These are phyloP conservation scores for Cornus controversa DNA, from an alignment of 148 eudicot species.

Conservation along the genomic window DNA sequence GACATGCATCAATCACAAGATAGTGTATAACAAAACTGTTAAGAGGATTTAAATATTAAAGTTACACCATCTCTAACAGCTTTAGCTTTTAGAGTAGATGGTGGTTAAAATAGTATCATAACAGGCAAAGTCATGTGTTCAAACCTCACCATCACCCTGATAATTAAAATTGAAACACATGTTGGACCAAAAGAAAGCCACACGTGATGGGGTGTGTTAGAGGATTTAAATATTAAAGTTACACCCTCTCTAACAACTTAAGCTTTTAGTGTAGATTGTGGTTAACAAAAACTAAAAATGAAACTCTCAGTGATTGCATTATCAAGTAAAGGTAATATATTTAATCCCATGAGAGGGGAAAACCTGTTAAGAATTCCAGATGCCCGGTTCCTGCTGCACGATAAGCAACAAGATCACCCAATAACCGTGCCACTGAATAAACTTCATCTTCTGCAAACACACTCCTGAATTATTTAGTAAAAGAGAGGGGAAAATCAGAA, in stretches of 20 bases:
- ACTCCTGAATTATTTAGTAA: constrained; percentile 34
- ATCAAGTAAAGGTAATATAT: neutral
- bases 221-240: no score
- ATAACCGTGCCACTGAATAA: constrained; percentile 65
- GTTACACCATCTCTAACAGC: no score
- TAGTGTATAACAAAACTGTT: neutral
- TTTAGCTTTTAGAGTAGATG: no score
- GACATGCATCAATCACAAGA: neutral
- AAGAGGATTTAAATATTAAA: no score
- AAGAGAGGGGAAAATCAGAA: constrained; percentile 5
- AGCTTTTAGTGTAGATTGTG: no score
- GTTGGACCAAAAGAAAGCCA: no score
- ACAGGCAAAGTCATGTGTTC: no score
- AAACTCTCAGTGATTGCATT: neutral
- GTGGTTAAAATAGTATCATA: no score
- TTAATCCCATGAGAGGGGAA: neutral
- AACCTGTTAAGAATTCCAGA: constrained; percentile 82
- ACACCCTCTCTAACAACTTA: no score
- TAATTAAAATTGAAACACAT: no score
- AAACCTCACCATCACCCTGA: no score
- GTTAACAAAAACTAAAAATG: neutral
- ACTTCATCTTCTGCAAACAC: constrained; percentile 73
- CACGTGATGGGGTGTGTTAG: no score
- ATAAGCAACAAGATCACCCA: constrained; percentile 79
- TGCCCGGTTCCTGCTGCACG: constrained; percentile 82